These are phyloP conservation scores for Arctium lappa DNA, from an alignment of 129 eudicot genomes.

Conservation along the genomic window DNA sequence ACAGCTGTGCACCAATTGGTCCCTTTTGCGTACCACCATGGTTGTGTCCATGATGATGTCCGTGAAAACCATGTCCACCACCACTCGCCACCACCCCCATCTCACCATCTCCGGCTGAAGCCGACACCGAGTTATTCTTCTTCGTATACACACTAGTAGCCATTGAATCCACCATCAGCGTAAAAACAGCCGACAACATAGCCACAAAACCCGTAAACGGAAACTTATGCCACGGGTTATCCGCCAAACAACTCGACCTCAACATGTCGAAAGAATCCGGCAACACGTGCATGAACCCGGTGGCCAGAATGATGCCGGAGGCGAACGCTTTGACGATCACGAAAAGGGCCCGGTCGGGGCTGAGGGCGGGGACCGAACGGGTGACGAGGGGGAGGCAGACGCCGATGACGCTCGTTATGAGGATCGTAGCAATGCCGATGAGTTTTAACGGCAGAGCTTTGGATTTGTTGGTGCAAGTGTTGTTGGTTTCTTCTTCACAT, in stretches of 20 bases:
- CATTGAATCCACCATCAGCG: conserved; percentile 61
- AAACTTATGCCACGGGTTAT: conserved; percentile 53
- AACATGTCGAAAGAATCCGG: conserved; percentile 57
- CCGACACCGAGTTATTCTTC: conserved; percentile 11
- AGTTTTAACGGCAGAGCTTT: conserved; percentile 44
- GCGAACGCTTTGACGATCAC: conserved; percentile 49
- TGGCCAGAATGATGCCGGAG: conserved; percentile 57
- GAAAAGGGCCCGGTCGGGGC: conserved; percentile 46
- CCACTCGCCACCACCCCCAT: conserved; percentile 20
- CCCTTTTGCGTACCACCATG: background rate
- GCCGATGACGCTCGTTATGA: conserved; percentile 54
- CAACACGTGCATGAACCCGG: conserved; percentile 61
- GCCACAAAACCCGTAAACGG: conserved; percentile 49
- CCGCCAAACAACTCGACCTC: conserved; percentile 35
- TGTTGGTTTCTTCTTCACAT: conserved; percentile 27
- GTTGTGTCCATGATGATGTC: conserved; percentile 31
- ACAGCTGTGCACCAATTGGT: conserved; percentile 23
- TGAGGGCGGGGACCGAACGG: conserved; percentile 40
- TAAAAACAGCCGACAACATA: conserved; percentile 46
- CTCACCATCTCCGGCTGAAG: conserved; percentile 35
- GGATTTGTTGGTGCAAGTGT: conserved; percentile 38
- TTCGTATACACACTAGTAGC: conserved; percentile 46
- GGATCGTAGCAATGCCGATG: conserved; percentile 45
- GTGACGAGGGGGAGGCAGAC: conserved; percentile 46
- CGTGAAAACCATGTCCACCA: conserved; percentile 13